Evolutionary conservation across 495 filamentous ascomycete species (phyloP).

Genomic region (Penicillium antarcticum): DNA sequence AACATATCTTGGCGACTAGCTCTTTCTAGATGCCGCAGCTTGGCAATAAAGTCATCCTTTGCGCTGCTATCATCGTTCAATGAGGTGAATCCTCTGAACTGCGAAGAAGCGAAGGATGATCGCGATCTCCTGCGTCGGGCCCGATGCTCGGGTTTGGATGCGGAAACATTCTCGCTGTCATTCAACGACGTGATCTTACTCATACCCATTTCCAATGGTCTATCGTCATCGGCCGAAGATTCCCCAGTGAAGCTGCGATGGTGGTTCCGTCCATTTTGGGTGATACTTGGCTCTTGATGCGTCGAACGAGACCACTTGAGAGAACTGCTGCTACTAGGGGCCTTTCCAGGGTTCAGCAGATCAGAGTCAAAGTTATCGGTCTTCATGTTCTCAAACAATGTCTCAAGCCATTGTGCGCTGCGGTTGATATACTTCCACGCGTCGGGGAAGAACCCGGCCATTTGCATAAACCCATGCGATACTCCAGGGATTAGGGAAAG

Average conservation of each 20-base stretch:
- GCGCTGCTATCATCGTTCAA: slow-evolving; percentile 3
- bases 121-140: slow-evolving; percentile 13
- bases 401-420: slow-evolving; percentile 72
- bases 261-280: slow-evolving; percentile 26
- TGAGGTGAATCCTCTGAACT: slow-evolving; percentile 9
- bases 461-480: slow-evolving; percentile 90
- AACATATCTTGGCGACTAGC: slow-evolving; percentile 5
- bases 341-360: slow-evolving; percentile 12
- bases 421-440: slow-evolving; percentile 77
- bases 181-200: slow-evolving; percentile 26
- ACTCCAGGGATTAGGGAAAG: slow-evolving; percentile 82
- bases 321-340: background rate
- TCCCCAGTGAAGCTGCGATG: slow-evolving; percentile 48
- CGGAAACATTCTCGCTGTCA: background rate
- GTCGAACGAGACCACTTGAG: background rate
- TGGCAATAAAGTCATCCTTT: slow-evolving; percentile 22
- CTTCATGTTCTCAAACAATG: slow-evolving; percentile 58
- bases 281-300: background rate
- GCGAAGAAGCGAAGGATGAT: slow-evolving; percentile 17
- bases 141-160: slow-evolving; percentile 1
- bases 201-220: slow-evolving; percentile 75
- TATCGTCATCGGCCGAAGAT: slow-evolving; percentile 76
- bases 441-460: slow-evolving; percentile 79
- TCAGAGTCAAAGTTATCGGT: slow-evolving; percentile 24
- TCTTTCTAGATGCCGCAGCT: slow-evolving; percentile 20